phyloP scores from a whole-genome alignment of 2,329 filamentous ascomycete species.

The Cladophialophora carrionii region DNA sequence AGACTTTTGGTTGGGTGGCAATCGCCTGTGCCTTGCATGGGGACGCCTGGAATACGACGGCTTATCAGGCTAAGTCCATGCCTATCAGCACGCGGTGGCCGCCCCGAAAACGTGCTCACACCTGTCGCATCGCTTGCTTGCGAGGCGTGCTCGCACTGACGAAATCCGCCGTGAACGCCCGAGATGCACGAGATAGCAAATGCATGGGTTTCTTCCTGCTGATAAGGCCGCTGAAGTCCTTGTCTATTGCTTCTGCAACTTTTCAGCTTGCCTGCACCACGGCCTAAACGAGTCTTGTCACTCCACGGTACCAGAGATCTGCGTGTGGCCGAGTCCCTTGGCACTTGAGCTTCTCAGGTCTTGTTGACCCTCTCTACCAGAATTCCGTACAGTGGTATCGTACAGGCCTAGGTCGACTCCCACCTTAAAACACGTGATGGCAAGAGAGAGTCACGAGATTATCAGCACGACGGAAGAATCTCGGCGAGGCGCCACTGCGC shows the following conservation, averaged over 20 bases:
- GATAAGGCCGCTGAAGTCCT: conserved; percentile 10
- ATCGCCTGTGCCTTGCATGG: conserved; percentile 28
- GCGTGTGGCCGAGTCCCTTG: background rate
- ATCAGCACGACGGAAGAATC: background rate
- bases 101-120: background rate
- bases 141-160: conserved; percentile 14
- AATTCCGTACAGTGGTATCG: too few species aligned
- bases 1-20: conserved; percentile 24
- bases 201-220: conserved; percentile 1
- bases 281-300: background rate
- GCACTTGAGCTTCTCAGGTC: conserved; percentile 1
- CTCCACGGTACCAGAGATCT: conserved; percentile 5
- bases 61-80: conserved; percentile 2
- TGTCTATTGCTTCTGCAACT: background rate
- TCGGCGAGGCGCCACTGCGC: background rate
- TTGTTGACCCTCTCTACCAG: background rate
- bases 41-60: conserved; percentile 6
- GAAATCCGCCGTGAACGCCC: conserved; percentile 5
- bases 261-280: background rate
- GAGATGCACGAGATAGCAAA: conserved; percentile 12
- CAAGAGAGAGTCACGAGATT: background rate
- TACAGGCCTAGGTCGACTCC: background rate
- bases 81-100: conserved; percentile 6
- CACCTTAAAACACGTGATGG: background rate
- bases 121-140: conserved; percentile 19